A percentile compares a stretch with the other conserved stretches of the same genome.
These are phyloP conservation scores for Naganishia vishniacii DNA, from an alignment of 768 basidiomycete species.

Conservation along the genomic window DNA sequence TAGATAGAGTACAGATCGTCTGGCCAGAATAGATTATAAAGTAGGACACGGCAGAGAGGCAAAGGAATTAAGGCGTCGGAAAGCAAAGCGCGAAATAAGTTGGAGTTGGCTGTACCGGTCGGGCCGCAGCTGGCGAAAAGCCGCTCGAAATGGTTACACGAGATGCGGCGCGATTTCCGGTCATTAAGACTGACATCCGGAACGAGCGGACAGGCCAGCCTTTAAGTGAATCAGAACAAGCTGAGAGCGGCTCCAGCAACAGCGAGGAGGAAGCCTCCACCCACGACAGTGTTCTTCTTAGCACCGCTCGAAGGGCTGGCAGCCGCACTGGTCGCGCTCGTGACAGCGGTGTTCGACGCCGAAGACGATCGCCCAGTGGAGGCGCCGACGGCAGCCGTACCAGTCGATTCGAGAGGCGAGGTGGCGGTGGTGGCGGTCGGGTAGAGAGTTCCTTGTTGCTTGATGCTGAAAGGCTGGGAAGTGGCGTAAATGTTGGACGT, in stretches of 20 bases:
- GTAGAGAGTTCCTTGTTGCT: slow-evolving; percentile 42
- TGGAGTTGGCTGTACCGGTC: too few species aligned
- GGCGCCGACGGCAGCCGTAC: slow-evolving; percentile 2
- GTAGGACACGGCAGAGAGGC: too few species aligned
- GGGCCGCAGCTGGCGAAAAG: too few species aligned
- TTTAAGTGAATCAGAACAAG: not conserved
- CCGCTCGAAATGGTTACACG: too few species aligned
- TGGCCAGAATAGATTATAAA: too few species aligned
- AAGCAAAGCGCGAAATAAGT: too few species aligned
- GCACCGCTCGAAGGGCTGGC: slow-evolving; percentile 9
- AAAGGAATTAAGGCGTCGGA: too few species aligned
- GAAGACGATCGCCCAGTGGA: not conserved
- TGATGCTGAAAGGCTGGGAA: slow-evolving; percentile 47
- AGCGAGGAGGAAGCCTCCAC: not conserved
- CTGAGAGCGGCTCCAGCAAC: not conserved
- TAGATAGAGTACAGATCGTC: too few species aligned
- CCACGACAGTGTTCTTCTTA: slow-evolving; percentile 8
- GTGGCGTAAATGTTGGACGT: slow-evolving; percentile 43
- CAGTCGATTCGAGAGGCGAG: slow-evolving; percentile 5
- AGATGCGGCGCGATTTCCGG: too few species aligned
- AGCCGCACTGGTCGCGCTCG: not conserved
- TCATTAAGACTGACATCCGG: too few species aligned
- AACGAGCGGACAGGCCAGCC: too few species aligned
- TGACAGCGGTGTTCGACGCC: not conserved
- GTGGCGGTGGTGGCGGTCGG: slow-evolving; percentile 34